Percentiles rank a stretch among this genome's conserved stretches.
phyloP scores from a whole-genome alignment of 1,284 basidiomycete genomes.

The Vanrija pseudolonga region DNA sequence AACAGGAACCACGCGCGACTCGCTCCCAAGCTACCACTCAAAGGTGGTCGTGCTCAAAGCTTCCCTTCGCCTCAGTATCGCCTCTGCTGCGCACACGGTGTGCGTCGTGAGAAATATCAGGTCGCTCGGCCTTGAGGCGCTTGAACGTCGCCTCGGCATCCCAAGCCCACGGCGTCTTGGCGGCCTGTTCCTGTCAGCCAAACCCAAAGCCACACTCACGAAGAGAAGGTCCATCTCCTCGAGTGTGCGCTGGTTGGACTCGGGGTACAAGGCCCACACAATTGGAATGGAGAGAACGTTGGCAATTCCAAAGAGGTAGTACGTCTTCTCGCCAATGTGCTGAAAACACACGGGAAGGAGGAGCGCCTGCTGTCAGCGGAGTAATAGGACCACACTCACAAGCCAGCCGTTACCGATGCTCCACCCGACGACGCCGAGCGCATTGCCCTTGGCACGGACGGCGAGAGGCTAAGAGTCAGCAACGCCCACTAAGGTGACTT shows the following conservation, averaged over 20 bases:
- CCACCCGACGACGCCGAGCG: conserved; percentile 37
- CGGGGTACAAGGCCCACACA: conserved; percentile 34
- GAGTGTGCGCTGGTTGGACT: conserved; percentile 28
- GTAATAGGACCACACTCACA: conserved; percentile 2
- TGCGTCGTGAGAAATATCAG: conserved; percentile 11
- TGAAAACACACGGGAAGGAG: conserved; percentile 28
- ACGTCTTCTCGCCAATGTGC: conserved; percentile 28
- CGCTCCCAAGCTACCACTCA: no score
- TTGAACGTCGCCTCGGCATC: conserved; percentile 24
- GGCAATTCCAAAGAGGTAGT: conserved; percentile 16
- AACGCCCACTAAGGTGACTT: no score
- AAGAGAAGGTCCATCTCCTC: conserved; percentile 29
- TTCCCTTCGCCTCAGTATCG: neutral
- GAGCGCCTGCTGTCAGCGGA: conserved; percentile 1
- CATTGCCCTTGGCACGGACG: conserved; percentile 34
- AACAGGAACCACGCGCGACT: no score
- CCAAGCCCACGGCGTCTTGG: conserved; percentile 22
- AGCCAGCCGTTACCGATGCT: conserved; percentile 35
- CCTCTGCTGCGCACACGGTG: neutral
- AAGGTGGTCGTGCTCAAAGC: no score
- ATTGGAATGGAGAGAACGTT: conserved; percentile 23
- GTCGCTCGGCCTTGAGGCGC: conserved; percentile 20
- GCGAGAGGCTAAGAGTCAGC: conserved; percentile 15
- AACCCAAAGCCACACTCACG: neutral
- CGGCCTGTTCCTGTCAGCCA: neutral